Conservation (phyloP, 768 basidiomycete species). For the Cystofilobasidium bisporidii region DNA sequence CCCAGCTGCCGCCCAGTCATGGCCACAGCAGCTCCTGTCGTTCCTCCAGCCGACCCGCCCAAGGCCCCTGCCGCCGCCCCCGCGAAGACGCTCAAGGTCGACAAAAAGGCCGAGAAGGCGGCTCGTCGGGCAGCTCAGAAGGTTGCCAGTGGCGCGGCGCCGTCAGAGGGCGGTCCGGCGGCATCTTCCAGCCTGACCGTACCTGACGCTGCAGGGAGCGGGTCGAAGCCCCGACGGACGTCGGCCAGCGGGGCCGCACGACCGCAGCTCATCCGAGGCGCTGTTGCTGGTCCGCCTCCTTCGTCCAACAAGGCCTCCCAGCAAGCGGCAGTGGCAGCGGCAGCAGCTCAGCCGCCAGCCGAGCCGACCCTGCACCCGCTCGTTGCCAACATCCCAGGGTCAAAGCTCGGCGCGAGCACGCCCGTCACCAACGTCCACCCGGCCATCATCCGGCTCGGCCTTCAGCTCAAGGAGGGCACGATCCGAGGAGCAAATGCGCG, state of each 20-base stretch:
- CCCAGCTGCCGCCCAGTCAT: neutral
- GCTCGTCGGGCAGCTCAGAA: constrained; percentile 20
- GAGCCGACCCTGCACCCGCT: constrained; percentile 24
- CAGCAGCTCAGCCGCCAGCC: constrained; percentile 2
- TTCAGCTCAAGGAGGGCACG: constrained; percentile 84
- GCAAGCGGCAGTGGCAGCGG: neutral
- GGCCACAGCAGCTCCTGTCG: neutral
- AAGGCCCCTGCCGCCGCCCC: constrained; percentile 6
- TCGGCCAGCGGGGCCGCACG: neutral
- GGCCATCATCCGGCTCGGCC: constrained; percentile 68
- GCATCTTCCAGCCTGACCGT: neutral
- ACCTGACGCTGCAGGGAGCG: neutral
- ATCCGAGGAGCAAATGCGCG: constrained; percentile 91
- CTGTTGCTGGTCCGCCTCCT: neutral
- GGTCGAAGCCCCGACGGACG: neutral
- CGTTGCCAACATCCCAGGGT: constrained; percentile 20
- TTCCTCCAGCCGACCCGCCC: constrained; percentile 2
- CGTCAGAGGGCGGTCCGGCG: constrained; percentile 15
- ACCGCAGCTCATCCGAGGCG: constrained; percentile 5
- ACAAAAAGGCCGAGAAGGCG: constrained; percentile 28
- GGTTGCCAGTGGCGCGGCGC: constrained; percentile 8
- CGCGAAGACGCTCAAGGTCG: constrained; percentile 10
- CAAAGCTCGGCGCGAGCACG: constrained; percentile 13
- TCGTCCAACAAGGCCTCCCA: neutral
- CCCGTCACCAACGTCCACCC: constrained; percentile 61